Conservation (phyloP, 176 grass and related monocot species). For the Oryza meridionalis region DNA sequence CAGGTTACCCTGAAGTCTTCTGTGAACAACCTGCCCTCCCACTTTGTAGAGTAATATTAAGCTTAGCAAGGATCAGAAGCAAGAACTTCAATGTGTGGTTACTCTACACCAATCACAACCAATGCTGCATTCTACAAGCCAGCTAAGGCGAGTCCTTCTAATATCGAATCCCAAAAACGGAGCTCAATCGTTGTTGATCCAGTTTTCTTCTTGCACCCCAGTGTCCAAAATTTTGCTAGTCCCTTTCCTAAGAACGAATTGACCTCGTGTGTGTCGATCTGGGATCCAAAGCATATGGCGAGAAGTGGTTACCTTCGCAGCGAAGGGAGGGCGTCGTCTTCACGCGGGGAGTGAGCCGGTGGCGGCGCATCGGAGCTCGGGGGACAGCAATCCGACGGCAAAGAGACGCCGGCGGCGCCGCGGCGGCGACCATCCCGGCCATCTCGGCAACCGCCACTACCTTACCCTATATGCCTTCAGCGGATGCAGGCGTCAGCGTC, state of each 20-base stretch:
- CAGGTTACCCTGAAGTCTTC: not conserved
- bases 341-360: not conserved
- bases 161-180: not conserved
- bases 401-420: not conserved
- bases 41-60: not conserved
- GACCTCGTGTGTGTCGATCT: not conserved
- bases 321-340: not conserved
- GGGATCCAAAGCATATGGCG: not conserved
- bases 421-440: constrained; percentile 4
- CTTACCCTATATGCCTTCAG: not conserved
- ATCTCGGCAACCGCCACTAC: not conserved
- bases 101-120: not conserved
- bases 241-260: not conserved
- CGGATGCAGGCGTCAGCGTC: not conserved
- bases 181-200: not conserved
- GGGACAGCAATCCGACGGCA: not conserved
- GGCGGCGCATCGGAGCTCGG: not conserved
- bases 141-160: not conserved
- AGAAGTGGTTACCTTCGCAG: constrained; percentile 28
- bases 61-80: not conserved
- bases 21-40: not conserved
- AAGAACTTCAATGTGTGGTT: not conserved
- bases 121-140: not conserved
- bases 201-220: not conserved
- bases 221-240: not conserved